phyloP scores from a whole-genome alignment of 345 rosid species.

The Eucalyptus decipiens region DNA sequence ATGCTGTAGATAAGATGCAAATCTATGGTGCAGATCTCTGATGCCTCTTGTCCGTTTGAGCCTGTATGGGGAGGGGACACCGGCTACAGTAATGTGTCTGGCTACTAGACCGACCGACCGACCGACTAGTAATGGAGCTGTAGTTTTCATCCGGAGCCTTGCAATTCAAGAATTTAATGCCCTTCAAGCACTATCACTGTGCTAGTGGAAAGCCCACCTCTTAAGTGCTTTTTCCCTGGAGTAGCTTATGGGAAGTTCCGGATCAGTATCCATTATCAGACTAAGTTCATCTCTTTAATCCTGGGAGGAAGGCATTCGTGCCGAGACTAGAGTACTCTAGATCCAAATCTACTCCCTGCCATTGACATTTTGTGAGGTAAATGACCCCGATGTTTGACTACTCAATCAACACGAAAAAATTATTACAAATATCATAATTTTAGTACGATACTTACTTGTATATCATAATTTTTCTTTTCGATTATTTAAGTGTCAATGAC shows the following conservation, averaged over 20 bases:
- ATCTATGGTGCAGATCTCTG: neutral
- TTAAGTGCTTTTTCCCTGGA: neutral
- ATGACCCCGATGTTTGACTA: neutral
- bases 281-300: neutral
- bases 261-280: neutral
- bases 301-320: neutral
- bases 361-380: neutral
- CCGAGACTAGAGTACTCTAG: neutral
- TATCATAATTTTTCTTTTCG: too few species aligned
- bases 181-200: neutral
- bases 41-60: neutral
- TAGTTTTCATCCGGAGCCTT: neutral
- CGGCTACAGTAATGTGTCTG: neutral
- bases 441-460: fast-evolving
- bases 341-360: neutral
- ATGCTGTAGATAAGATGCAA: neutral
- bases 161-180: neutral
- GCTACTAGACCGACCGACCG: neutral
- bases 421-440: too few species aligned
- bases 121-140: neutral
- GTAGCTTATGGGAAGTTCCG: neutral
- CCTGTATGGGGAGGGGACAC: neutral
- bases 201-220: neutral
- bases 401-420: neutral
- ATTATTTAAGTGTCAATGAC: too few species aligned